These are phyloP conservation scores for Suhomyces canberraensis DNA, from an alignment of 805 yeast genomes.

Conservation along the genomic window DNA sequence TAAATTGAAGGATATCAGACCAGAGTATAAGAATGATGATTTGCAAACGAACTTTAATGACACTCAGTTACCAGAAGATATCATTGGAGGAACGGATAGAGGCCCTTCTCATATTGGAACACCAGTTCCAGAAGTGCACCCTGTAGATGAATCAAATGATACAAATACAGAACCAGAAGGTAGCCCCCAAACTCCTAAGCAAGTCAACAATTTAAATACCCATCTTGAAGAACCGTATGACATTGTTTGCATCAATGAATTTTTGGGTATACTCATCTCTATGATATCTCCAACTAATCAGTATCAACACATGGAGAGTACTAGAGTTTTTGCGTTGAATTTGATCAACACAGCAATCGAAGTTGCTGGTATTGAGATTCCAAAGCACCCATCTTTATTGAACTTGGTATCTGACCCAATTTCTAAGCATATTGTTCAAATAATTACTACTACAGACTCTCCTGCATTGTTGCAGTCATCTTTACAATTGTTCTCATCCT, in stretches of 20 bases:
- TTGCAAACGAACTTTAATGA: conserved; percentile 48
- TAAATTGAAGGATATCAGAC: conserved; percentile 54
- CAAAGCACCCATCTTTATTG: conserved; percentile 60
- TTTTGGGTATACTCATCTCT: conserved; percentile 69
- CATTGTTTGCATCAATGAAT: conserved; percentile 71
- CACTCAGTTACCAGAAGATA: conserved; percentile 55
- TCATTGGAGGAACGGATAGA: conserved; percentile 47
- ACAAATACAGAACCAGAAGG: conserved; percentile 21
- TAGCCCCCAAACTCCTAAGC: not conserved
- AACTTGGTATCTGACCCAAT: conserved; percentile 71
- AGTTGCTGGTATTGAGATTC: conserved; percentile 64
- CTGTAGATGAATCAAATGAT: conserved; percentile 3
- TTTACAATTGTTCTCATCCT: conserved; percentile 68
- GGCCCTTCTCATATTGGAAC: not conserved
- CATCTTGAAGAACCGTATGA: conserved; percentile 55
- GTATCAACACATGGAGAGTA: conserved; percentile 80
- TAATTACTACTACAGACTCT: conserved; percentile 72
- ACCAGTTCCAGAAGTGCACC: conserved; percentile 16
- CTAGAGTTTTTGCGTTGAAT: conserved; percentile 78
- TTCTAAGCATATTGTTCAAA: conserved; percentile 80
- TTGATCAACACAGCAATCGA: conserved; percentile 78
- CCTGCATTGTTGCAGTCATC: conserved; percentile 71
- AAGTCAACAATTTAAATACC: not conserved
- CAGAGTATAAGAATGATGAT: conserved; percentile 36
- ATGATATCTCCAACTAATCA: conserved; percentile 80